Evolutionary conservation across 169 alveolate species (phyloP).

Genomic region (Cryptosporidium bovis): DNA sequence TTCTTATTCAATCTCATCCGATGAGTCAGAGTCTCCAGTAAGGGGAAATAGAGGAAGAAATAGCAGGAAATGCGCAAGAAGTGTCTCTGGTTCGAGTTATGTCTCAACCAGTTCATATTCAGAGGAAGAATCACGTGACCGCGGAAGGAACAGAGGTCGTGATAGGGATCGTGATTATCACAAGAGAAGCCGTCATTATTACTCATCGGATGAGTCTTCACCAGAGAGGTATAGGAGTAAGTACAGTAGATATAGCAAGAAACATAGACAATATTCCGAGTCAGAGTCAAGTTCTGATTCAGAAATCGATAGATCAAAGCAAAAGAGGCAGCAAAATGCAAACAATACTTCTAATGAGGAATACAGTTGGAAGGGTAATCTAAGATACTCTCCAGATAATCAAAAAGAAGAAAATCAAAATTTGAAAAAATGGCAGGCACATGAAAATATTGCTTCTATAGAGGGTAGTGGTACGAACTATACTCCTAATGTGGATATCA

Average conservation of each 20-base stretch:
- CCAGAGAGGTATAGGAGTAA: conserved; percentile 52
- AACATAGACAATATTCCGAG: conserved; percentile 30
- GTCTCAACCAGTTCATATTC: conserved; percentile 5
- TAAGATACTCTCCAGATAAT: conserved; percentile 12
- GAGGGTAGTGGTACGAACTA: background rate
- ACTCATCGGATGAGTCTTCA: conserved; percentile 62
- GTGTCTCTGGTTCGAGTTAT: conserved; percentile 46
- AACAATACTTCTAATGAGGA: conserved; percentile 6
- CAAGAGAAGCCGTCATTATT: conserved; percentile 24
- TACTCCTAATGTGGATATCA: background rate
- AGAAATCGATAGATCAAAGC: conserved; percentile 10
- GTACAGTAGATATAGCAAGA: conserved; percentile 19
- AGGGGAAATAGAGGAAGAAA: conserved; percentile 41
- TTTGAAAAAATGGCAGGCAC: conserved; percentile 25
- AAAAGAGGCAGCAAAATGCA: conserved; percentile 10
- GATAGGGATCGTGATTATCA: conserved; percentile 41
- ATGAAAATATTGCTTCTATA: conserved; percentile 19
- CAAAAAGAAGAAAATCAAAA: conserved; percentile 4
- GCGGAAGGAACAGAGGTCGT: conserved; percentile 18
- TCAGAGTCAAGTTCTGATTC: conserved; percentile 38
- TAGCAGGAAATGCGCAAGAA: conserved; percentile 29
- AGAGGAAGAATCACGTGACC: conserved; percentile 20
- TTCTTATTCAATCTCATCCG: conserved; percentile 63
- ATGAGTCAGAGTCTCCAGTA: conserved; percentile 39
- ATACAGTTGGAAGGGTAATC: conserved; percentile 15